A percentile compares a stretch with the other conserved stretches of the same genome.
phyloP scores from a whole-genome alignment of 2,329 filamentous ascomycete species.

The Botrytis cinerea region DNA sequence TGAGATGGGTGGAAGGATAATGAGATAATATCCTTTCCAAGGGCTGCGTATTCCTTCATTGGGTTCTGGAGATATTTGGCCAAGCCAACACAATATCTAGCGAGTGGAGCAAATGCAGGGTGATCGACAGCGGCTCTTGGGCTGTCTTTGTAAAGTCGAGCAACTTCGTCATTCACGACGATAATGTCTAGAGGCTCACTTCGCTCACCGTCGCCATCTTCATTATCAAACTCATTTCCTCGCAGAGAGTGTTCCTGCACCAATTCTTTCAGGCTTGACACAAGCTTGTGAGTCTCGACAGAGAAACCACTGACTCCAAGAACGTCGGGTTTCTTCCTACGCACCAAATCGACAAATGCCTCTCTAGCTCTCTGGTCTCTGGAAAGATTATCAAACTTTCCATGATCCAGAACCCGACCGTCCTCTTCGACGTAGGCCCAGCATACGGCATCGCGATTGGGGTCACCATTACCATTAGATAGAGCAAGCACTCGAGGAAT shows the following conservation, averaged over 20 bases:
- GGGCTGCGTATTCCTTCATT: conserved; percentile 91
- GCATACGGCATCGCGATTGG: conserved; percentile 73
- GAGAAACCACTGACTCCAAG: conserved; percentile 87
- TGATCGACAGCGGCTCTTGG: conserved; percentile 77
- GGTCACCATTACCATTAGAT: conserved; percentile 79
- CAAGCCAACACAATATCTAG: conserved; percentile 85
- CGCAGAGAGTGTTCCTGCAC: conserved; percentile 76
- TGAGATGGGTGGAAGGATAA: conserved; percentile 89
- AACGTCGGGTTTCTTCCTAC: conserved; percentile 82
- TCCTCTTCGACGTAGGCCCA: conserved; percentile 96
- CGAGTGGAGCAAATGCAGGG: conserved; percentile 74
- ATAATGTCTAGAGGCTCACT: conserved; percentile 84
- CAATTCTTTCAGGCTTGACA: conserved; percentile 77
- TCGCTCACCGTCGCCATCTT: conserved; percentile 73
- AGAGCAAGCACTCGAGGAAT: conserved; percentile 83
- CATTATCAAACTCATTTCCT: conserved; percentile 81
- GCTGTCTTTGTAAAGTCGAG: conserved; percentile 93
- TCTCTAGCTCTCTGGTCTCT: conserved; percentile 67
- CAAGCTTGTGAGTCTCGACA: conserved; percentile 80
- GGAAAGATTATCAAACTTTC: conserved; percentile 79
- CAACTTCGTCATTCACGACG: conserved; percentile 94
- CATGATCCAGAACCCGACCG: conserved; percentile 83
- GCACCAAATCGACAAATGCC: conserved; percentile 76
- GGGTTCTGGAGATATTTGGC: conserved; percentile 94
- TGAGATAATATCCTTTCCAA: conserved; percentile 84